Conservation (phyloP, 768 basidiomycete species). For the Lactifluus subvellereus region DNA sequence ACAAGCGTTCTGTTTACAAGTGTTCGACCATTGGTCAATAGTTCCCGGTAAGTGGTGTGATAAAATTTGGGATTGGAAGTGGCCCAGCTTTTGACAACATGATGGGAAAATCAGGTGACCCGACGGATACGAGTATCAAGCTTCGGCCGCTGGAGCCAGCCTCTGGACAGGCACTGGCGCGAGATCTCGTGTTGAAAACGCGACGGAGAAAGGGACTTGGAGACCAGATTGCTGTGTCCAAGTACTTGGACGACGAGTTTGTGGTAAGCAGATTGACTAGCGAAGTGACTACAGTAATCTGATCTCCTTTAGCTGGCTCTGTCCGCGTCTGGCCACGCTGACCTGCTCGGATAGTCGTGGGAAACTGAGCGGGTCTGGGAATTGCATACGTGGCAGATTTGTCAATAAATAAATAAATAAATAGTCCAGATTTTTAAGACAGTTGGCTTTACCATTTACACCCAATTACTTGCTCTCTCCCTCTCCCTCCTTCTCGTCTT, state of each 20-base stretch:
- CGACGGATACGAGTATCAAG: slow-evolving; percentile 95
- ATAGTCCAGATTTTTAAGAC: neutral
- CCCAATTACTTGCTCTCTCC: slow-evolving; percentile 33
- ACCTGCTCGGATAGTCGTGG: slow-evolving; percentile 61
- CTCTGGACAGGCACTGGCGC: slow-evolving; percentile 88
- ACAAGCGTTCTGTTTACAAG: slow-evolving; percentile 96
- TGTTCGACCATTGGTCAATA: slow-evolving; percentile 98
- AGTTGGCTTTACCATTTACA: slow-evolving; percentile 24
- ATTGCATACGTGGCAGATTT: slow-evolving; percentile 40
- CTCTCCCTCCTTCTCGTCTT: slow-evolving; percentile 29
- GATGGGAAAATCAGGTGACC: slow-evolving; percentile 64
- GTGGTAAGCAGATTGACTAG: slow-evolving; percentile 48
- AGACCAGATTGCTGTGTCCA: slow-evolving; percentile 95
- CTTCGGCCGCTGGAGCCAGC: slow-evolving; percentile 95
- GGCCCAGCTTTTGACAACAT: slow-evolving; percentile 2
- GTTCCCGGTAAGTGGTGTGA: slow-evolving; percentile 70
- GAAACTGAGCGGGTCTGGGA: slow-evolving; percentile 29
- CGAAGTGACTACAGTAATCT: slow-evolving; percentile 1
- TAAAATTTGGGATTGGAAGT: neutral
- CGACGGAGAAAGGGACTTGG: slow-evolving; percentile 93
- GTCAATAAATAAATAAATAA: slow-evolving; percentile 33
- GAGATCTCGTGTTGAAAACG: slow-evolving; percentile 95
- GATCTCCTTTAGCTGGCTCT: slow-evolving; percentile 62
- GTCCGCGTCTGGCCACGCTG: slow-evolving; percentile 94
- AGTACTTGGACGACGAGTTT: slow-evolving; percentile 97